Percentiles rank a stretch among this genome's conserved stretches.
Conservation (phyloP, 2,329 filamentous ascomycete species). For the Aspergillus sp. region DNA sequence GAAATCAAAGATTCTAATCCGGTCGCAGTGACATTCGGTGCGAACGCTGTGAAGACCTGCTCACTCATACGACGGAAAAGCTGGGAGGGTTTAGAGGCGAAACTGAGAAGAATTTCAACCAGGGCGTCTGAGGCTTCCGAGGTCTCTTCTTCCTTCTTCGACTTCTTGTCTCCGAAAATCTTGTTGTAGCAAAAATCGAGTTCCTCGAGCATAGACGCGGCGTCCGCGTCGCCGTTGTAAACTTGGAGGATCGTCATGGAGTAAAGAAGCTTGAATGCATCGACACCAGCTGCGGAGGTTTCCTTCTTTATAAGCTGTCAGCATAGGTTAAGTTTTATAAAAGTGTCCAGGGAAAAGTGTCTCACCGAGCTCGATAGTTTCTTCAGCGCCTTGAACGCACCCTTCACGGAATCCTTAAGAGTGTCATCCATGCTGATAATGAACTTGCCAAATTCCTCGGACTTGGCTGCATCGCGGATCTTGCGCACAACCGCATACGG, state of each 20-base stretch:
- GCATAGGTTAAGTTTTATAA: conserved; percentile 12
- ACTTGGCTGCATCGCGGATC: conserved; percentile 40
- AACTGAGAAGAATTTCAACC: conserved; percentile 85
- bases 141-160: conserved; percentile 50
- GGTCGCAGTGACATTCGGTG: conserved; percentile 68
- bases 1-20: conserved; percentile 65
- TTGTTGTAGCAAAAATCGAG: conserved; percentile 73
- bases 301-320: conserved; percentile 49
- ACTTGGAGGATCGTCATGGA: conserved; percentile 82
- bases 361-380: conserved; percentile 39
- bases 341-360: background rate
- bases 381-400: conserved; percentile 43
- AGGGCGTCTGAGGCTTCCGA: conserved; percentile 64
- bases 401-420: conserved; percentile 43
- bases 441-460: conserved; percentile 39
- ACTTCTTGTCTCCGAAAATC: conserved; percentile 53
- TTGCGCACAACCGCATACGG: conserved; percentile 42
- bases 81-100: conserved; percentile 80
- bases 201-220: conserved; percentile 77
- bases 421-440: conserved; percentile 51
- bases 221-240: conserved; percentile 86
- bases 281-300: conserved; percentile 43
- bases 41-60: conserved; percentile 83
- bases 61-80: conserved; percentile 83
- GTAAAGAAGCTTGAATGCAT: conserved; percentile 77